These are phyloP conservation scores for Mayamaea pseudoterrestris DNA, from an alignment of 108 stramenopile species.

Conservation along the genomic window DNA sequence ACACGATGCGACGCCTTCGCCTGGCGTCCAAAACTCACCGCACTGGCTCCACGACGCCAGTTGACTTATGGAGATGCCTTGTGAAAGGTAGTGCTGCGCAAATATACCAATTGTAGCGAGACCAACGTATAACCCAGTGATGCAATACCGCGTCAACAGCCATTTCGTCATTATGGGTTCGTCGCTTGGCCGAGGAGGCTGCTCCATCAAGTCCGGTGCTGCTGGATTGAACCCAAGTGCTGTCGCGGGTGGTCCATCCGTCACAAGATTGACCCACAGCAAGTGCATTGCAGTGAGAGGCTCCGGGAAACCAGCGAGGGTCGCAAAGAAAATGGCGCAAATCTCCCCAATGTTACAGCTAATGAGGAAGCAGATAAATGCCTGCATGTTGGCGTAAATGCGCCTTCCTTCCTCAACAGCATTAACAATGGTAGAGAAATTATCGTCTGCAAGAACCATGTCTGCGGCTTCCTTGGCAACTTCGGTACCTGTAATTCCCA, in stretches of 20 bases:
- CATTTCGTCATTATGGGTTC: conserved; percentile 94
- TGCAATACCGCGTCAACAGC: conserved; percentile 86
- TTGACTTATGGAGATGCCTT: conserved; percentile 31
- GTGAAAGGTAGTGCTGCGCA: conserved; percentile 77
- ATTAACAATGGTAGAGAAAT: conserved; percentile 94
- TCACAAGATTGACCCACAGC: conserved; percentile 97
- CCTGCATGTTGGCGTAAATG: conserved; percentile 97
- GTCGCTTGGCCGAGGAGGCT: conserved; percentile 78
- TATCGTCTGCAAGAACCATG: conserved; percentile 95
- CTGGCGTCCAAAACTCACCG: conserved; percentile 29
- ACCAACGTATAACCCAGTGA: conserved; percentile 95
- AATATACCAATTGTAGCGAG: conserved; percentile 91
- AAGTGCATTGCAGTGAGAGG: conserved; percentile 97
- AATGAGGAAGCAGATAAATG: conserved; percentile 97
- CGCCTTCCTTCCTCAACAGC: conserved; percentile 96
- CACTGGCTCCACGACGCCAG: conserved; percentile 45
- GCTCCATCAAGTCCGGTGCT: conserved; percentile 80
- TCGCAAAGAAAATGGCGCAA: conserved; percentile 85
- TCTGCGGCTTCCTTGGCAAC: conserved; percentile 80
- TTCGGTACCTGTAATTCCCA: conserved; percentile 90
- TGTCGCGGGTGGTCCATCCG: conserved; percentile 97
- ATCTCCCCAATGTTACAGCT: conserved; percentile 98
- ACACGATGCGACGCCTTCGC: conserved; percentile 32
- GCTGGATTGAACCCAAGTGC: conserved; percentile 97
- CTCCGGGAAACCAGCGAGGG: conserved; percentile 87